Evolutionary conservation across 768 basidiomycete species (phyloP).

Genomic region (Tricholoma flavovirens): DNA sequence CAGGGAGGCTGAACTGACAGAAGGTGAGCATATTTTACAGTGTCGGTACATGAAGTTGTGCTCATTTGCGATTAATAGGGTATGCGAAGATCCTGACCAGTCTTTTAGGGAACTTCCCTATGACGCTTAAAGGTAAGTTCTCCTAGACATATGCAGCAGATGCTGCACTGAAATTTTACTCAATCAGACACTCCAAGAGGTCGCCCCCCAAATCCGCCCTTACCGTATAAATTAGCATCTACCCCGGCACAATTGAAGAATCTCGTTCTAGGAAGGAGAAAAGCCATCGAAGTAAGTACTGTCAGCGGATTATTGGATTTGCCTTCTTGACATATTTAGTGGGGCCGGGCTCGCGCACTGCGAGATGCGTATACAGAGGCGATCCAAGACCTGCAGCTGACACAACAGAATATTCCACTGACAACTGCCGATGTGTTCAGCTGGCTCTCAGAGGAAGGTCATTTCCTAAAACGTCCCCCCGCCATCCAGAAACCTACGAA

Average conservation of each 20-base stretch:
- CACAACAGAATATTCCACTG: constrained; percentile 20
- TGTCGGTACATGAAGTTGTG: constrained; percentile 2
- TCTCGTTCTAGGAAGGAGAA: constrained; percentile 38
- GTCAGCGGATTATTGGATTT: neutral
- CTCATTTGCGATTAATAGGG: constrained; percentile 6
- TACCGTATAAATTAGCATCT: constrained; percentile 38
- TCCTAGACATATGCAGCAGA: neutral
- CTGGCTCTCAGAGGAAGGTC: constrained; percentile 40
- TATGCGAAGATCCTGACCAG: constrained; percentile 26
- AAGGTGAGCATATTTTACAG: constrained; percentile 4
- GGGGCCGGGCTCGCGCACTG: constrained; percentile 42
- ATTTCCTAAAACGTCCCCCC: constrained; percentile 25
- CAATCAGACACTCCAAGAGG: constrained; percentile 22
- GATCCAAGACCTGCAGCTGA: constrained; percentile 8
- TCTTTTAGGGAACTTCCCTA: constrained; percentile 34
- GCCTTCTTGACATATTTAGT: constrained; percentile 24
- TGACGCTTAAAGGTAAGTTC: constrained; percentile 35
- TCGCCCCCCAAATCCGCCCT: constrained; percentile 14
- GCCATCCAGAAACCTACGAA: neutral
- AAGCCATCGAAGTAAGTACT: constrained; percentile 43
- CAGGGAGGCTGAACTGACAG: neutral
- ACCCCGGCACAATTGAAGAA: constrained; percentile 28
- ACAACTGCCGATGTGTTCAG: constrained; percentile 38
- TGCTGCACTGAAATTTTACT: neutral
- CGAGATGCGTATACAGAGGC: constrained; percentile 33